Conservation (phyloP, 164 flowering plant genomes). For the Berberis thunbergii region DNA sequence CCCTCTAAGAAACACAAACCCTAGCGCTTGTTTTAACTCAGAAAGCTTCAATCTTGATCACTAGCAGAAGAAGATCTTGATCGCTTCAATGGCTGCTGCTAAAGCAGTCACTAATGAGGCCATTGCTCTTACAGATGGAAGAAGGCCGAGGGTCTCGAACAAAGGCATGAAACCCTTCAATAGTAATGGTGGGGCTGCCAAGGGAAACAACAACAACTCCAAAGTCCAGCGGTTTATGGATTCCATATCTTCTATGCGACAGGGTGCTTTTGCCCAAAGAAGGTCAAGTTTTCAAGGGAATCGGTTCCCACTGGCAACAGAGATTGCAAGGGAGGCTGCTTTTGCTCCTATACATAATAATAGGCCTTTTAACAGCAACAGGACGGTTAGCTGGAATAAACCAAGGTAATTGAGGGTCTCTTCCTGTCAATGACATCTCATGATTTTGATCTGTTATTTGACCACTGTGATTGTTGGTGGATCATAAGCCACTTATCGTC, state of each 20-base stretch:
- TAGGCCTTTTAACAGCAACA: conserved; percentile 31
- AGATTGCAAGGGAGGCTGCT: conserved; percentile 68
- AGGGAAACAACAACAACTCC: conserved; percentile 30
- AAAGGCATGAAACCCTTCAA: conserved; percentile 28
- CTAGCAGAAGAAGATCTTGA: too few relatives aligned
- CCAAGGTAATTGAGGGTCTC: conserved; percentile 60
- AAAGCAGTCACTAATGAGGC: conserved; percentile 68
- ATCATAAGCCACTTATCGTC: not conserved
- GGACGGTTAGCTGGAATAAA: conserved; percentile 37
- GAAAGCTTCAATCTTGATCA: too few relatives aligned
- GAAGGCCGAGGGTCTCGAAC: conserved; percentile 32
- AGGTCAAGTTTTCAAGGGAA: conserved; percentile 73
- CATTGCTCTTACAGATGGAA: conserved; percentile 48
- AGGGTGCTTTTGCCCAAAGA: conserved; percentile 80
- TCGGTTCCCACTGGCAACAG: conserved; percentile 64
- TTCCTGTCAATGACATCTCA: conserved; percentile 18
- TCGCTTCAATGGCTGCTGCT: conserved; percentile 45
- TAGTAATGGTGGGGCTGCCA: conserved; percentile 1
- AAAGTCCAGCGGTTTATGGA: conserved; percentile 58
- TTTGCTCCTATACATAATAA: conserved; percentile 40
- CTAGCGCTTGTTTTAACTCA: too few relatives aligned
- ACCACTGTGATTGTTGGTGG: conserved; percentile 1
- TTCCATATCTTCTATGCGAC: conserved; percentile 70
- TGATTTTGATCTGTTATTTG: not conserved
- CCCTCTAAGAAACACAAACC: too few relatives aligned